phyloP scores from a whole-genome alignment of 2,329 filamentous ascomycete species.

The Xylariaceae sp. region DNA sequence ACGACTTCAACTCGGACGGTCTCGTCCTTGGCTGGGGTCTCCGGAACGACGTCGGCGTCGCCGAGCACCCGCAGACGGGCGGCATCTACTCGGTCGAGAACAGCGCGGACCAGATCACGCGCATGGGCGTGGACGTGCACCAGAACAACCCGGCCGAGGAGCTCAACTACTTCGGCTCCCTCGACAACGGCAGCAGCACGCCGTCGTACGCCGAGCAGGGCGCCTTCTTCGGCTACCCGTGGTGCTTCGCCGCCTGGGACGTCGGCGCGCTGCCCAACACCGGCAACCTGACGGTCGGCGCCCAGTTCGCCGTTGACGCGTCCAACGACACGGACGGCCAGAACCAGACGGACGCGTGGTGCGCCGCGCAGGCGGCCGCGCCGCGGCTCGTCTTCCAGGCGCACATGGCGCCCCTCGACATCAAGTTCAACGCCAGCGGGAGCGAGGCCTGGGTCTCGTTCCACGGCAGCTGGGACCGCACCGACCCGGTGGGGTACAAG shows the following conservation, averaged over 20 bases:
- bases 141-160: conserved; percentile 58
- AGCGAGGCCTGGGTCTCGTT: conserved; percentile 51
- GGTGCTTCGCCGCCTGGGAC: conserved; percentile 51
- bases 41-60: conserved; percentile 56
- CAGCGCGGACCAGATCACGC: conserved; percentile 27
- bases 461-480: conserved; percentile 50
- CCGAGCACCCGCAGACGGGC: conserved; percentile 42
- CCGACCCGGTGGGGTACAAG: conserved; percentile 30
- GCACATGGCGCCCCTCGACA: conserved; percentile 54
- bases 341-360: conserved; percentile 12
- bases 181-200: conserved; percentile 36
- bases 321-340: conserved; percentile 10
- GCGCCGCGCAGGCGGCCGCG: conserved; percentile 10
- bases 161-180: conserved; percentile 46
- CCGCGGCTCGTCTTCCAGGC: conserved; percentile 48
- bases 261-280: conserved; percentile 27
- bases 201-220: conserved; percentile 20
- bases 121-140: conserved; percentile 46
- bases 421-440: conserved; percentile 46
- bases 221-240: conserved; percentile 50
- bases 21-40: conserved; percentile 36
- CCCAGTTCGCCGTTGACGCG: conserved; percentile 13
- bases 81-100: conserved; percentile 33
- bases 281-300: conserved; percentile 10
- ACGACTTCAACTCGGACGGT: conserved; percentile 31